Conservation (phyloP, 225 moss, liverwort and hornwort genomes). For the Antitrichia curtipendula region DNA sequence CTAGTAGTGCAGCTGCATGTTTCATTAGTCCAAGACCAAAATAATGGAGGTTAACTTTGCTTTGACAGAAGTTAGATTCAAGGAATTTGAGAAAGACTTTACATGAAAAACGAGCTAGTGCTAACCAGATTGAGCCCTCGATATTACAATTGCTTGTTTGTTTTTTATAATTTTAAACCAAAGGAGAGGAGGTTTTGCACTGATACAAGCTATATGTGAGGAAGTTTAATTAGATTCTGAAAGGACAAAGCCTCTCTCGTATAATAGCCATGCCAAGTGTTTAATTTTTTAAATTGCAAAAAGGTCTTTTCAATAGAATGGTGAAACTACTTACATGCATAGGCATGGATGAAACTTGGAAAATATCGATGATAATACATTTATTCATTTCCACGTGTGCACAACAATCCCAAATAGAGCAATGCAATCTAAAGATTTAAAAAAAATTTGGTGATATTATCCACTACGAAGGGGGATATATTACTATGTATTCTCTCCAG, state of each 20-base stretch:
- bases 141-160: neutral
- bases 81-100: neutral
- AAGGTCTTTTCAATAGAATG: neutral
- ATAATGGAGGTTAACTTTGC: neutral
- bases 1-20: neutral
- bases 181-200: neutral
- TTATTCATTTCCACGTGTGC: neutral
- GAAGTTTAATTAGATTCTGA: neutral
- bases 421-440: neutral
- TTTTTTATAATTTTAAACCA: neutral
- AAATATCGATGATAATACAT: neutral
- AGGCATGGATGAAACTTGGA: neutral
- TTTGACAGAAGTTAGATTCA: neutral
- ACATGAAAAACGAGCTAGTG: neutral
- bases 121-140: neutral
- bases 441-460: neutral
- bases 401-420: neutral
- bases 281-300: neutral
- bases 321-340: neutral
- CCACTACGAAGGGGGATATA: neutral
- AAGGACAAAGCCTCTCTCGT: too few species aligned
- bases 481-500: too few species aligned
- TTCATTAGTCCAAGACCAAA: neutral
- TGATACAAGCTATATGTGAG: neutral
- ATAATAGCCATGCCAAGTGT: neutral